Conservation (phyloP, 352 stramenopile species). For the Phytophthora crassamura region DNA sequence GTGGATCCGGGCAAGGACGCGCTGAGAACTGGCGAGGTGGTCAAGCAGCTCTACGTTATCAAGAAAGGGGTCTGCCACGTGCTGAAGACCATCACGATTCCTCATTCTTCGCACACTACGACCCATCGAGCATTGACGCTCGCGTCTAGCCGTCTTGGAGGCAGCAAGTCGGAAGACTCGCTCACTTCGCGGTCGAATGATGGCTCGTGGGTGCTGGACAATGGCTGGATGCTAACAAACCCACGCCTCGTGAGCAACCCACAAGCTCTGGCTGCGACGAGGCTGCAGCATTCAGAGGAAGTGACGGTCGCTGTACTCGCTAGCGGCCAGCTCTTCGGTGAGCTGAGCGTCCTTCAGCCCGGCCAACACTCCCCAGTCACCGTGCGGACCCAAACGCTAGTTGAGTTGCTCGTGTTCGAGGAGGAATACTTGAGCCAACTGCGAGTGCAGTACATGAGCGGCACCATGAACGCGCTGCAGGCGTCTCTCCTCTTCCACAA, state of each 20-base stretch:
- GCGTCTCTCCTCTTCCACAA: constrained; percentile 84
- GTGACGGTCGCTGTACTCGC: constrained; percentile 68
- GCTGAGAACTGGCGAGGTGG: constrained; percentile 59
- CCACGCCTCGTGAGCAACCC: constrained; percentile 65
- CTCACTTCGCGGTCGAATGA: constrained; percentile 51
- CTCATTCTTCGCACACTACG: constrained; percentile 4
- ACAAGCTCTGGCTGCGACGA: constrained; percentile 27
- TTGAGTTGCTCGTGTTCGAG: constrained; percentile 69
- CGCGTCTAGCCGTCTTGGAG: constrained; percentile 1
- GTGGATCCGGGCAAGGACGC: constrained; percentile 64
- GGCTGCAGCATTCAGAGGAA: constrained; percentile 40
- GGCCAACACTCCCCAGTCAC: constrained; percentile 69
- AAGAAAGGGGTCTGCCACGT: constrained; percentile 77
- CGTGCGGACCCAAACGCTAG: constrained; percentile 66
- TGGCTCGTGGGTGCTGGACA: constrained; percentile 81
- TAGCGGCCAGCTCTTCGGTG: constrained; percentile 75
- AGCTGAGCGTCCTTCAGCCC: constrained; percentile 74
- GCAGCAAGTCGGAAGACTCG: constrained; percentile 31
- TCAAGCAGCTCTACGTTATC: constrained; percentile 72
- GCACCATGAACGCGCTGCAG: constrained; percentile 80
- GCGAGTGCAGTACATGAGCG: constrained; percentile 73
- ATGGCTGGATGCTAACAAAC: constrained; percentile 85
- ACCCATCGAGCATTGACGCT: constrained; percentile 2
- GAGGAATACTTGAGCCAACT: constrained; percentile 60
- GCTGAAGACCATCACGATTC: constrained; percentile 58